Percentiles rank a stretch among this genome's conserved stretches.
Conservation (phyloP, 257 asterid genomes). For the Ophiorrhiza pumila region DNA sequence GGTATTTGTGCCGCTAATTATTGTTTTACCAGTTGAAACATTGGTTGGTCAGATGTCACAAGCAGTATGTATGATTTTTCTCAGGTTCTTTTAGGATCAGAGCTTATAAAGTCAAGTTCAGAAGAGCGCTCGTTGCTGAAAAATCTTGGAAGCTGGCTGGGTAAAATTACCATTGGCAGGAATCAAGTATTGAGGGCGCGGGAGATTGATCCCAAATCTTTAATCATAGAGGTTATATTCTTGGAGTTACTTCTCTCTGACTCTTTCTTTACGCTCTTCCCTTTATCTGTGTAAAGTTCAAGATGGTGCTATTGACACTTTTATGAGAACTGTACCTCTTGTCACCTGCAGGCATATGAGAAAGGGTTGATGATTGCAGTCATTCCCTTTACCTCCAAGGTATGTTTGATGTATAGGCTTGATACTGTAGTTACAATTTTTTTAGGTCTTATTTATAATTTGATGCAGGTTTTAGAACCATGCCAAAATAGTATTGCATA, state of each 20-base stretch:
- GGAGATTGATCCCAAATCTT: constrained; percentile 88
- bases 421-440: not conserved
- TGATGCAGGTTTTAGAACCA: constrained; percentile 76
- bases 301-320: not conserved
- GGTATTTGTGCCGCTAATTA: constrained; percentile 37
- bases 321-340: not conserved
- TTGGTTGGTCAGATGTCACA: constrained; percentile 11
- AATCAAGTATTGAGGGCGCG: constrained; percentile 88
- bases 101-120: constrained; percentile 86
- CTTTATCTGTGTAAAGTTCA: not conserved
- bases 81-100: constrained; percentile 97
- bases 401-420: constrained; percentile 26
- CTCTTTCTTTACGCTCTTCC: not conserved
- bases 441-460: not conserved
- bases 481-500: constrained; percentile 90
- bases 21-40: not conserved
- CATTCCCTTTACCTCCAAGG: constrained; percentile 98
- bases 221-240: constrained; percentile 66
- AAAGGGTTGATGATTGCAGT: constrained; percentile 98
- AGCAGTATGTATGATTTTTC: constrained; percentile 18
- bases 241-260: not conserved
- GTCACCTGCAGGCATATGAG: constrained; percentile 72
- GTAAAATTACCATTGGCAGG: constrained; percentile 94
- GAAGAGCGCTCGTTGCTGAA: constrained; percentile 97
- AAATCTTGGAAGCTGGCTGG: constrained; percentile 99